These are phyloP conservation scores for Metroxylon sagu DNA, from an alignment of 176 grass and related monocot genomes.

Conservation along the genomic window DNA sequence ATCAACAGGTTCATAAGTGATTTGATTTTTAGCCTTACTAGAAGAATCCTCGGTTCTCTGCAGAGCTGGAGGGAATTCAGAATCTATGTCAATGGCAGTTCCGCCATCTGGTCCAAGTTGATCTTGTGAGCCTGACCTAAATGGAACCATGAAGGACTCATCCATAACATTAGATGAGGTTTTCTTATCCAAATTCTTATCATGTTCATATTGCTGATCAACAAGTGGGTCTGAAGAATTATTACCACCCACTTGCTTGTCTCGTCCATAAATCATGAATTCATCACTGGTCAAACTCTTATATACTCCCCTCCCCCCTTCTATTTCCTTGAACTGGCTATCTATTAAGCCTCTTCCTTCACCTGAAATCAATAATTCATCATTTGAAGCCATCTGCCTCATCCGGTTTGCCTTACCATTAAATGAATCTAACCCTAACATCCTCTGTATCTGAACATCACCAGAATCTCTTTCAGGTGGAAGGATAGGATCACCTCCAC, in stretches of 20 bases:
- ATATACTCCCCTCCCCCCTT: slow-evolving; percentile 52
- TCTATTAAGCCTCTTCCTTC: slow-evolving; percentile 36
- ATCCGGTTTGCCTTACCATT: slow-evolving; percentile 49
- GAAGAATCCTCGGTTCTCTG: slow-evolving; percentile 24
- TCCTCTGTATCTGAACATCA: slow-evolving; percentile 28
- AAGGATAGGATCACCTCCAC: slow-evolving; percentile 52
- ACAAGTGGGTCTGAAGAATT: slow-evolving; percentile 61
- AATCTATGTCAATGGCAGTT: slow-evolving; percentile 68
- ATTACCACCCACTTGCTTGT: slow-evolving; percentile 35
- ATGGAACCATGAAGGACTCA: slow-evolving; percentile 85
- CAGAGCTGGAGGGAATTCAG: slow-evolving; percentile 42
- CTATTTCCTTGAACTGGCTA: slow-evolving; percentile 73
- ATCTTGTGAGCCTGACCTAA: slow-evolving; percentile 49
- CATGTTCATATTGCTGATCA: slow-evolving; percentile 45
- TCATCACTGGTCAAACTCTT: slow-evolving; percentile 53
- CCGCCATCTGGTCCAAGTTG: slow-evolving; percentile 39
- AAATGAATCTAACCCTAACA: slow-evolving; percentile 46
- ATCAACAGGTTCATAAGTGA: slow-evolving; percentile 81
- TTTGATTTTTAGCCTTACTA: slow-evolving; percentile 32
- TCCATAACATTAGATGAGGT: slow-evolving; percentile 34
- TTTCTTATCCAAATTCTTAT: slow-evolving; percentile 37
- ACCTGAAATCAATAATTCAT: slow-evolving; percentile 61
- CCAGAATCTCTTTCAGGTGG: slow-evolving; percentile 42
- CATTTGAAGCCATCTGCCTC: slow-evolving; percentile 41
- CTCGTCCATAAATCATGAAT: slow-evolving; percentile 60